Conservation (phyloP, 192 early-diverging fungal genomes). For the Gamsiella multidivaricata region DNA sequence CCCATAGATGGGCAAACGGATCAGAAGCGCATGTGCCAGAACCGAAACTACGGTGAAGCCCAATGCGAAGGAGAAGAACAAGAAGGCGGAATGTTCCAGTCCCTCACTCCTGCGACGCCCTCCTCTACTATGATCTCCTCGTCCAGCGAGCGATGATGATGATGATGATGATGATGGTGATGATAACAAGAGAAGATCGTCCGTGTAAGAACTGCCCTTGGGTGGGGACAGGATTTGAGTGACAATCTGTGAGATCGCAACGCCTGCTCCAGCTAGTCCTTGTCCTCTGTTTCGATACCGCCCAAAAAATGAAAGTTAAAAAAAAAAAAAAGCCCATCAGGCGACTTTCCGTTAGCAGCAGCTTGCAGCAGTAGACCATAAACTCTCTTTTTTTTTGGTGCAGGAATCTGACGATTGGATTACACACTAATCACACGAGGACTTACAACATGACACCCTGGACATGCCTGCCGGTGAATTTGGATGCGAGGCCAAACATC, state of each 20-base stretch:
- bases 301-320: neutral
- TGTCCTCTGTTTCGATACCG: constrained; percentile 56
- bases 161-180: constrained; percentile 2
- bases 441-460: constrained; percentile 79
- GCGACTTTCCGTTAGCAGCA: too few relatives aligned
- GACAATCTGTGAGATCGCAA: constrained; percentile 71
- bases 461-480: constrained; percentile 73
- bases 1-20: constrained; percentile 54
- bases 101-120: constrained; percentile 27
- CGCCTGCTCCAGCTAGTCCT: constrained; percentile 75
- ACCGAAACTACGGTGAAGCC: constrained; percentile 54
- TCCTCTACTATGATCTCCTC: constrained; percentile 12
- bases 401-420: neutral
- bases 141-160: constrained; percentile 1
- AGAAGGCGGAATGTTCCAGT: constrained; percentile 54
- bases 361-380: too few relatives aligned
- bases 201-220: constrained; percentile 24
- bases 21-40: constrained; percentile 50
- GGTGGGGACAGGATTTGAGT: constrained; percentile 60
- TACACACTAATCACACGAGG: neutral
- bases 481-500: constrained; percentile 76
- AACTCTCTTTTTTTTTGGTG: too few relatives aligned
- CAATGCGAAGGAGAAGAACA: constrained; percentile 64
- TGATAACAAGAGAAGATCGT: constrained; percentile 2
- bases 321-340: neutral